Evolutionary conservation across 2,329 filamentous ascomycete genomes (phyloP), one percentile per base, ranked within the genome.

Genomic region (Fusarium mundagurra): DNA sequence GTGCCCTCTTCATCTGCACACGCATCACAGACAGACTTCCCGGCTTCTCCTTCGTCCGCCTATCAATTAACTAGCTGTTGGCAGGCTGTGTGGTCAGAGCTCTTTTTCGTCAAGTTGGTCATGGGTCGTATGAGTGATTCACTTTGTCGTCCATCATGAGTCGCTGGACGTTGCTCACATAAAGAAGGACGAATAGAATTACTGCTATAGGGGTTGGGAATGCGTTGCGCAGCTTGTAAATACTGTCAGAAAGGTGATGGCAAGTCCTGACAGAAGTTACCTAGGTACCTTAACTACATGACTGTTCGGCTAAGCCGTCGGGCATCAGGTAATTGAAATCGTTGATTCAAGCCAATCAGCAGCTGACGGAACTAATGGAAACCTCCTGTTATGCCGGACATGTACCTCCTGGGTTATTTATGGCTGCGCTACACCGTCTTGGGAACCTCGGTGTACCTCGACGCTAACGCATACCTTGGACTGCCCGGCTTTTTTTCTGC

Each of bases 271-370:
- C n/a, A 36, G 9, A 33, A 34, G 36, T 38, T 20, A 38, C 20
- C 27, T 18, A 13, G 16, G 14, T 4, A 13, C n/a, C 41, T 43
- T n/a, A n/a, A n/a, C n/a, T 31, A 12, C 41, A 24, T 66, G 69
- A 59, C 36, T 63, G 18, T n/a, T 61, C 70, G 71, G 71, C 61
- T 73, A 73, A 73, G 53, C 33, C 54, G 53, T 73, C 65, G 70
- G 69, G 41, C 69, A 64, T 55, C 50, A 41, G 45, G 58, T 58
- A 44, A 41, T 47, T 64, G 31, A 48, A 59, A 53, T 39, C 16
- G 29, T 31, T 10, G 18, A 10, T 33, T 31, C 8, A 18, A 47
- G 20, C 67, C 67, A 71, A 71, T 71, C 61, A 59, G 50, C 36
- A 53, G n/a, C 45, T 53, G 18, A n/a, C 45, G 45, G 41, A 75